Percentiles rank a stretch among this genome's conserved stretches.
Evolutionary conservation across 768 basidiomycete genomes (phyloP).

Genomic region (Suillus lakei): DNA sequence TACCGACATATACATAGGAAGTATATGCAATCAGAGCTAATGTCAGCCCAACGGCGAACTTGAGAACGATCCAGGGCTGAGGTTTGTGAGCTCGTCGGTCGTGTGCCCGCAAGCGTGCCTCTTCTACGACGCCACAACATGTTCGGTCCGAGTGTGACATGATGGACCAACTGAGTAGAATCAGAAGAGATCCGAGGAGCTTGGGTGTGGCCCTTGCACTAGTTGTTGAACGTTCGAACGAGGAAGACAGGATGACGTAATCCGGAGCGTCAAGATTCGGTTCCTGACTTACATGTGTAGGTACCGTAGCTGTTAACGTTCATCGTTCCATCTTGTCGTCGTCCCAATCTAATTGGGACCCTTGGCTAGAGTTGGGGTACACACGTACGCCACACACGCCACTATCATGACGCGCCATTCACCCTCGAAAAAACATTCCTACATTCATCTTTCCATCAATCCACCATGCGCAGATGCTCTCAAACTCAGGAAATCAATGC

Average conservation of each 20-base stretch:
- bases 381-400: not conserved
- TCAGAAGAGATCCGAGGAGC: not conserved
- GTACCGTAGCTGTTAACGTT: not conserved
- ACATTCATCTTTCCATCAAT: conserved; percentile 2
- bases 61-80: conserved; percentile 78
- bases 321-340: not conserved
- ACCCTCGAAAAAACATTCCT: not conserved
- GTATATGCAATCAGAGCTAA: conserved; percentile 67
- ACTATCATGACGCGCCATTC: not conserved
- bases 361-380: not conserved
- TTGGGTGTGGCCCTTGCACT: not conserved
- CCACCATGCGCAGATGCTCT: conserved; percentile 40
- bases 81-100: conserved; percentile 47
- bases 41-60: conserved; percentile 66
- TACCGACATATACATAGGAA: conserved; percentile 77
- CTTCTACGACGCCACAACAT: conserved; percentile 59
- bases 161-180: not conserved
- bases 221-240: not conserved
- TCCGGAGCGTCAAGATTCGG: not conserved
- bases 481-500: conserved; percentile 55
- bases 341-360: not conserved
- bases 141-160: conserved; percentile 15
- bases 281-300: not conserved
- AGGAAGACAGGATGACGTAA: conserved; percentile 1
- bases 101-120: conserved; percentile 44